These are phyloP conservation scores for Pulveroboletus sp. DNA, from an alignment of 768 basidiomycete genomes.

Conservation along the genomic window DNA sequence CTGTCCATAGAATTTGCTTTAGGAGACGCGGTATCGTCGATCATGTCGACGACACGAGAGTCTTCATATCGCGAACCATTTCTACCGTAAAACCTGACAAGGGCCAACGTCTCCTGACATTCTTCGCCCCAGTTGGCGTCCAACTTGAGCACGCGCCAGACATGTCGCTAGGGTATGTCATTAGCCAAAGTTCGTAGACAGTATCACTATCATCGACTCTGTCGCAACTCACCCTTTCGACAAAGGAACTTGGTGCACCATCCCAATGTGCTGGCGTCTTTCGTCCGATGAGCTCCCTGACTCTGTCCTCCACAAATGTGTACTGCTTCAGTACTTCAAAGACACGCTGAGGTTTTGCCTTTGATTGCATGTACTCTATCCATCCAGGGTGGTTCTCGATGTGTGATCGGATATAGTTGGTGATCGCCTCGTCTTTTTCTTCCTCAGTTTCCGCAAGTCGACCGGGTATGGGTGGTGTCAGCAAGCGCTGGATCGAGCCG, in stretches of 20 bases:
- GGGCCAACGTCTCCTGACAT: conserved; percentile 46
- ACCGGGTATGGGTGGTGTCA: conserved; percentile 25
- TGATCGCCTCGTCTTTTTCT: conserved; percentile 39
- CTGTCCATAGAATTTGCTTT: conserved; percentile 44
- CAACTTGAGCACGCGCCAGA: conserved; percentile 48
- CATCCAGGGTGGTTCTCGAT: conserved; percentile 44
- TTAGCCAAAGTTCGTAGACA: neutral
- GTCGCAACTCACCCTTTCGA: conserved; percentile 40
- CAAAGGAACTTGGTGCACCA: conserved; percentile 30
- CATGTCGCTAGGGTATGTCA: conserved; percentile 35
- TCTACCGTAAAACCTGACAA: conserved; percentile 55
- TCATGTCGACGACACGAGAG: conserved; percentile 43
- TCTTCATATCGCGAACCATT: conserved; percentile 48
- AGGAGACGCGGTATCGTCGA: conserved; percentile 42
- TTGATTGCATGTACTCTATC: conserved; percentile 42
- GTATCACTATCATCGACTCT: conserved; percentile 1
- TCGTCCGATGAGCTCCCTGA: conserved; percentile 42
- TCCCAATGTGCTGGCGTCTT: conserved; percentile 39
- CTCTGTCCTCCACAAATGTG: conserved; percentile 45
- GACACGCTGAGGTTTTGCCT: conserved; percentile 36
- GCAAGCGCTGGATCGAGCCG: conserved; percentile 1
- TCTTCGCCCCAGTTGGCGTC: conserved; percentile 39
- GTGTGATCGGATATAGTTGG: conserved; percentile 38
- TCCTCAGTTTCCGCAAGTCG: conserved; percentile 33
- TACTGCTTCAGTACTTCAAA: conserved; percentile 47